These are phyloP conservation scores for Neonectria ditissima DNA, from an alignment of 2,329 filamentous ascomycete species.

Conservation along the genomic window DNA sequence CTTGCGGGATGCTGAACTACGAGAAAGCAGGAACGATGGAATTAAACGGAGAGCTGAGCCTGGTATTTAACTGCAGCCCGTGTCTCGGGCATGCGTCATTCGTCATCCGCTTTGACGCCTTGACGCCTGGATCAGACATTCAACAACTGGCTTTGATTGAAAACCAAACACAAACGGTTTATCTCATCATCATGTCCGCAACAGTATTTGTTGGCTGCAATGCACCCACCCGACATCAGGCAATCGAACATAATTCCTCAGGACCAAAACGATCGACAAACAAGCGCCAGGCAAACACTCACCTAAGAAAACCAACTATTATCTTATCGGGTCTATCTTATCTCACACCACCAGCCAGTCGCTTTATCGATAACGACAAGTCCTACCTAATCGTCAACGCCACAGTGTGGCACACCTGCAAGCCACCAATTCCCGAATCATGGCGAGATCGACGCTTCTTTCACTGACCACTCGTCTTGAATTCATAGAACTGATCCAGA, in stretches of 20 bases:
- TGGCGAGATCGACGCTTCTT: conserved; percentile 29
- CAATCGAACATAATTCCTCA: background rate
- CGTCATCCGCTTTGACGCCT: conserved; percentile 37
- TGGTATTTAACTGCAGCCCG: background rate
- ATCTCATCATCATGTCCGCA: background rate
- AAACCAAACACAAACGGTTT: background rate
- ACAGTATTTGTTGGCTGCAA: background rate
- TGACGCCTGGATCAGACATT: conserved; percentile 27
- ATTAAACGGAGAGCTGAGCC: background rate
- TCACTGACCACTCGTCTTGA: conserved; percentile 6
- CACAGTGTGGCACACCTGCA: conserved; percentile 31
- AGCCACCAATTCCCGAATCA: conserved; percentile 32
- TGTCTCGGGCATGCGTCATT: conserved; percentile 20
- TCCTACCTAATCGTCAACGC: conserved; percentile 11
- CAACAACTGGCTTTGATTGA: background rate
- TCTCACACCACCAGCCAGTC: conserved; percentile 20
- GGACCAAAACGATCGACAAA: conserved; percentile 11
- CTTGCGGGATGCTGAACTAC: background rate
- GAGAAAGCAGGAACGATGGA: background rate
- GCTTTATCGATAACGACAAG: conserved; percentile 24
- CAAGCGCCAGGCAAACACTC: conserved; percentile 4
- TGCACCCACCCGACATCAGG: background rate
- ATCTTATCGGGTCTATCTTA: conserved; percentile 25
- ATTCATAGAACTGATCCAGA: conserved; percentile 18
- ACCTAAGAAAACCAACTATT: background rate